Evolutionary conservation across 768 basidiomycete genomes (phyloP).

Genomic region (Lactarius psammicola): DNA sequence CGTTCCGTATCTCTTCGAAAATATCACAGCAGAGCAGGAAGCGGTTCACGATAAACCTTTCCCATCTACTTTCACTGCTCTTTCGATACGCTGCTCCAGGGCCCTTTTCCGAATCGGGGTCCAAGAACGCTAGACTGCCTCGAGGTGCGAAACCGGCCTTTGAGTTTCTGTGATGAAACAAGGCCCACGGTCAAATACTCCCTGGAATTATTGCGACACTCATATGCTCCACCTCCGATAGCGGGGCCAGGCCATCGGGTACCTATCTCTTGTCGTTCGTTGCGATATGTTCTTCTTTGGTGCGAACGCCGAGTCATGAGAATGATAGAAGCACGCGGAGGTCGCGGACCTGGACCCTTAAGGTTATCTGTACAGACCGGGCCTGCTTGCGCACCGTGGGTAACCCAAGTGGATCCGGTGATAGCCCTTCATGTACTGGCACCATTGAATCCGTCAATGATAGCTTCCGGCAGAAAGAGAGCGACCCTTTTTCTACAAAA

Average conservation of each 20-base stretch:
- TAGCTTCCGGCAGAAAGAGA: neutral
- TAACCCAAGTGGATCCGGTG: neutral
- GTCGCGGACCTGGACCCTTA: neutral
- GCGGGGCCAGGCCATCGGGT: neutral
- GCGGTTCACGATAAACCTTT: neutral
- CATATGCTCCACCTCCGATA: neutral
- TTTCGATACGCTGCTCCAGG: constrained; percentile 5
- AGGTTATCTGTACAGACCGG: neutral
- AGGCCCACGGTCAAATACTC: neutral
- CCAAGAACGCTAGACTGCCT: neutral
- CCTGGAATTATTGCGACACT: neutral
- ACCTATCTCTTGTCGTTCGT: neutral
- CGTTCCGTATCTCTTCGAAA: neutral
- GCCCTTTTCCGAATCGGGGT: neutral
- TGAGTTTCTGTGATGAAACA: neutral
- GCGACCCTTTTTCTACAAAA: too few species aligned
- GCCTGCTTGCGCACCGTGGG: neutral
- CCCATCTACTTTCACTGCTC: neutral
- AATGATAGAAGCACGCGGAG: neutral
- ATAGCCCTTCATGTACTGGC: neutral
- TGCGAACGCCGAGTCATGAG: neutral
- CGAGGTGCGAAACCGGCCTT: neutral
- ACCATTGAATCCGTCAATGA: neutral
- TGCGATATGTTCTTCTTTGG: neutral
- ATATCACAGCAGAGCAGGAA: neutral